Percentiles rank a stretch among this genome's conserved stretches.
phyloP scores from a whole-genome alignment of 148 eudicot genomes.

The Cornus controversa region DNA sequence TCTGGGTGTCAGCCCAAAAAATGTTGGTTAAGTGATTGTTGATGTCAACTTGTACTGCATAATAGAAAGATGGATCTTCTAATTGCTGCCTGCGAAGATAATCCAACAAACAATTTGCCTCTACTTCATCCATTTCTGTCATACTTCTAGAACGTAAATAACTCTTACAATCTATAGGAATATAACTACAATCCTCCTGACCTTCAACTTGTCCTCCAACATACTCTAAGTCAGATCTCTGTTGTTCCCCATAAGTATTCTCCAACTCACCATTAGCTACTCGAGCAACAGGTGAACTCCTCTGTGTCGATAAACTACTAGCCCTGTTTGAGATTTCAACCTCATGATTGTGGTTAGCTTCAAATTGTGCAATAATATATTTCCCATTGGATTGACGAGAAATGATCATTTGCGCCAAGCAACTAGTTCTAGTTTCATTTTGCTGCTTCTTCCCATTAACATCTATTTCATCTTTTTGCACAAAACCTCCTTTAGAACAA shows the following conservation, averaged over 20 bases:
- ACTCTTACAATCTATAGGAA: neutral
- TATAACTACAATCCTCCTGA: neutral
- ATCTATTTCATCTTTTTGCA: neutral
- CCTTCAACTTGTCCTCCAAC: neutral
- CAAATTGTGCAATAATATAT: neutral
- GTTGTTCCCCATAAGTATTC: neutral
- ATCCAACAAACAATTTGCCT: neutral
- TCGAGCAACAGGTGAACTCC: neutral
- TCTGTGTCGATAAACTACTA: neutral
- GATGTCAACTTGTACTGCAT: neutral
- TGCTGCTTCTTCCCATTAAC: neutral
- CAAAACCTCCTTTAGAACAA: neutral
- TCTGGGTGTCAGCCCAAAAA: neutral
- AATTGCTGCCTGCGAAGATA: neutral
- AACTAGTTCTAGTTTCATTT: neutral
- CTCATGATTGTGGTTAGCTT: neutral
- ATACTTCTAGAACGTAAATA: neutral
- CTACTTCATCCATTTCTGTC: neutral
- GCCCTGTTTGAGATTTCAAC: neutral
- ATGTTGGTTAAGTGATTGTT: neutral
- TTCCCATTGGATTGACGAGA: neutral
- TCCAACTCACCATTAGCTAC: neutral
- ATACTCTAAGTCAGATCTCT: neutral
- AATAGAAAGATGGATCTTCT: conserved; percentile 2
- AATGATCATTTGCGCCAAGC: neutral